Evolutionary conservation across 106 monocot species (phyloP), one percentile per base, ranked within the genome.

Genomic region (Apostasia ramifera): DNA sequence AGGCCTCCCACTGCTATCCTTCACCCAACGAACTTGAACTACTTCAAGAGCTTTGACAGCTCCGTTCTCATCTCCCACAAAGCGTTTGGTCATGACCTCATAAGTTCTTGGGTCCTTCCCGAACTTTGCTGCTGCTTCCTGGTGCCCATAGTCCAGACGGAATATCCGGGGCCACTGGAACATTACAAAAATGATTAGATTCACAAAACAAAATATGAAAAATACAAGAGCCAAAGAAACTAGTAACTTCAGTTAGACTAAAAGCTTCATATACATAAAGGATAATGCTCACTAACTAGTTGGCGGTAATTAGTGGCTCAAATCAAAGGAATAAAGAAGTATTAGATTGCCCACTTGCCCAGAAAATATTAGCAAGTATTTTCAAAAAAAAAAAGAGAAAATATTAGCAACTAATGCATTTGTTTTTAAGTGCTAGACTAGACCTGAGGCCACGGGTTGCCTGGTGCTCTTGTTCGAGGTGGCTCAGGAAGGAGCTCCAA

Each of bases 401-500:
- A 6, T 67, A 42, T 9, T 8, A 53, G 26, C 44, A 15, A 43
- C 5, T 8, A 4, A 0, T 62, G 63, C 2, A 1, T 14, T 14
- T 54, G 38, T 15, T 1, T 52, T 13, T 5, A n/a, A 42, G 59
- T 6, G 46, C 67, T 44, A 52, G 39, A 3, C n/a, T 6, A 63
- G 26, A 98, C 98, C 98, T 98, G 98, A 1, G 98, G 98, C 98
- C 98, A 98, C 8, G 98, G 98, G 80, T 98, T 98, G 60, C 81
- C 85, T 39, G 85, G 77, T 10, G 93, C 90, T 70, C 98, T 81
- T 55, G 71, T 82, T 55, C 60, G 46, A 50, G 98, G 93, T 60
- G 98, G 98, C 77, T 90, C 82, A 3, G 98, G 72, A 56, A 93
- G 83, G 44, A 98, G 92, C 74, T 98, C 98, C 9, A 98, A 78